These are phyloP conservation scores for Quercus suber DNA, from an alignment of 306 rosid genomes.

Conservation along the genomic window DNA sequence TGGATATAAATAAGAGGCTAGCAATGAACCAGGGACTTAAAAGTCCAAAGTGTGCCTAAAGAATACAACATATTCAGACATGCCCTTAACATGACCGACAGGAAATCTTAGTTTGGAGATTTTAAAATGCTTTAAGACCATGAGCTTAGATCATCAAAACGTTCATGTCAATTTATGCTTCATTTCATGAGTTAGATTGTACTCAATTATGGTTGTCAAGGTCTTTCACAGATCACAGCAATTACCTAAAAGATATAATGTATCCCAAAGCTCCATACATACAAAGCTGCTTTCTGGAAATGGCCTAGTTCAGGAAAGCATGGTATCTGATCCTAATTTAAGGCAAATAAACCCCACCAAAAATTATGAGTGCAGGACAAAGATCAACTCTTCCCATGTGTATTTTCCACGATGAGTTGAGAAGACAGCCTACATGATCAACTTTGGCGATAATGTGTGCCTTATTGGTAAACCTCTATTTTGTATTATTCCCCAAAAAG, in stretches of 20 bases:
- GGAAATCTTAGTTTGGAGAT: background rate
- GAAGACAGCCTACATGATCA: background rate
- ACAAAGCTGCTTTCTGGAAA: background rate
- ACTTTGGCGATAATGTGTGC: background rate
- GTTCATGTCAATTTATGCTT: background rate
- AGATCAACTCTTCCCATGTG: background rate
- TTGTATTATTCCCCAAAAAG: constrained; percentile 7
- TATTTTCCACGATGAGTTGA: background rate
- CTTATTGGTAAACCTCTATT: constrained; percentile 2
- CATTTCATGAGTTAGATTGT: background rate
- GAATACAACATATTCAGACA: background rate
- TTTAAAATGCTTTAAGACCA: background rate
- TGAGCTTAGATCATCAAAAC: background rate
- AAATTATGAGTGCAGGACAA: background rate
- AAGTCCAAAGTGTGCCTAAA: too few species aligned
- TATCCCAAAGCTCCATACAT: background rate
- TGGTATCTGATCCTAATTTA: too few species aligned
- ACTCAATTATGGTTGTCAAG: background rate
- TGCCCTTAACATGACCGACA: background rate
- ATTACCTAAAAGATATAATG: background rate
- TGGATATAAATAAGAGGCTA: too few species aligned
- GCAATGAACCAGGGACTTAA: too few species aligned
- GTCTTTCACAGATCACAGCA: background rate
- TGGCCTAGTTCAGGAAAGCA: background rate
- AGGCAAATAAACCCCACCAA: too few species aligned